Conservation (phyloP, 139 green algal species). For the Auxenochlorella protothecoides region DNA sequence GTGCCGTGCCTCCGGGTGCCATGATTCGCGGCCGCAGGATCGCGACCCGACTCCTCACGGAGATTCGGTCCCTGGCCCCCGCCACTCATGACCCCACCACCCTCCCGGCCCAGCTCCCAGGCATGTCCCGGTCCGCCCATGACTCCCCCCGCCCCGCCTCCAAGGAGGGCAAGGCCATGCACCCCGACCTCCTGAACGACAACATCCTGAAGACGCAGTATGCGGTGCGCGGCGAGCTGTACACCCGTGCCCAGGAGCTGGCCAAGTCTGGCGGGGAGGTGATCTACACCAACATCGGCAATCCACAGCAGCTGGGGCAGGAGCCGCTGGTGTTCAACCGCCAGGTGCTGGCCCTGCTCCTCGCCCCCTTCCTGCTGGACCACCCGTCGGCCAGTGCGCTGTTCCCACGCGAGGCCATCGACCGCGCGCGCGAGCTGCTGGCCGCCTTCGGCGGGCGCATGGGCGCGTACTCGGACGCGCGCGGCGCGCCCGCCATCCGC, state of each 20-base stretch:
- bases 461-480: constrained; percentile 82
- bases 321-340: constrained; percentile 81
- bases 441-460: constrained; percentile 53
- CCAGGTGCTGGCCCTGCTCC: constrained; percentile 71
- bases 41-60: too few species aligned
- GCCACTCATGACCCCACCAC: not conserved
- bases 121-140: not conserved
- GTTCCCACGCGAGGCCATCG: constrained; percentile 76
- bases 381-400: constrained; percentile 41
- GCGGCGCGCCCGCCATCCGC: constrained; percentile 53
- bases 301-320: constrained; percentile 83
- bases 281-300: constrained; percentile 95
- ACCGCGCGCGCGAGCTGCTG: constrained; percentile 58
- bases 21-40: too few species aligned
- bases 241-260: constrained; percentile 73
- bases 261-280: constrained; percentile 72
- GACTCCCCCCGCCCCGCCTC: too few species aligned
- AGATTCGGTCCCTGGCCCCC: too few species aligned
- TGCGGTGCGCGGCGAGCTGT: constrained; percentile 88
- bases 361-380: constrained; percentile 72
- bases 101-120: not conserved
- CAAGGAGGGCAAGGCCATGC: constrained; percentile 57
- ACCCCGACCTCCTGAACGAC: constrained; percentile 69
- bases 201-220: constrained; percentile 69
- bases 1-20: too few species aligned